Base-by-base conservation (phyloP, 2,329 filamentous ascomycete genomes). In the Claviceps sp. region DNA sequence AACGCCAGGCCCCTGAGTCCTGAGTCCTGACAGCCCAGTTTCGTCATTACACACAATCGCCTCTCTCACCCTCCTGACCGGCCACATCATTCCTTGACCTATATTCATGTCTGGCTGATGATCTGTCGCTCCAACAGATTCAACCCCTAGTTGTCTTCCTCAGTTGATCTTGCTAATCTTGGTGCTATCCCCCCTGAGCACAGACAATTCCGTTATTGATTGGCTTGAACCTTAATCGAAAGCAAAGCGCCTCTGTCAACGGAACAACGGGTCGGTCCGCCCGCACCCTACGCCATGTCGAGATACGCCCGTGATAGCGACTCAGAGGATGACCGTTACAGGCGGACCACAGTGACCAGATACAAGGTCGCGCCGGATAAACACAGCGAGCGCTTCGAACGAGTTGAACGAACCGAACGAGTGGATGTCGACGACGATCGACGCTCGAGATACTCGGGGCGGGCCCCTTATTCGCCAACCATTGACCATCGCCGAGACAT, bases 281-380 rank as follows among this genome's bases (percentile, higher is more conserved):
- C 41, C 42, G 41, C 49, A 57, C 54, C 61, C 63, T 51, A 57
- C 56, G 56, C 61, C 65, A 53, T 54, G 53, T 58, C 65, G 55
- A 63, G 65, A 55, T 60, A 61, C 54, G 68, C 66, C 56, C 65
- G 67, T 50, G 64, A 66, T 49, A 60, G 56, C 54, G 63, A 62
- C 47, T 69, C 64, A 14, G 71, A 73, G 55, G 74, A 76, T 51
- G 72, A 76, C 48, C 64, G 65, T 43, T 72, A 71, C 63, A 68
- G 66, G 59, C 68, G 64, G 54, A 71, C 73, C 5, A 76, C 72
- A n/a, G 69, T 77, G 51, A 72, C 71, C 55, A 71, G 75, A 52
- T 78, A 78, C 67, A 77, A 77, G 61, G 73, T 77, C 30, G 63
- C 64, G 8, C 67, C 70, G 11, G 65, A 61, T 50, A 67, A 68